Conservation (phyloP, 768 basidiomycete species). For the Hericium alpestre region DNA sequence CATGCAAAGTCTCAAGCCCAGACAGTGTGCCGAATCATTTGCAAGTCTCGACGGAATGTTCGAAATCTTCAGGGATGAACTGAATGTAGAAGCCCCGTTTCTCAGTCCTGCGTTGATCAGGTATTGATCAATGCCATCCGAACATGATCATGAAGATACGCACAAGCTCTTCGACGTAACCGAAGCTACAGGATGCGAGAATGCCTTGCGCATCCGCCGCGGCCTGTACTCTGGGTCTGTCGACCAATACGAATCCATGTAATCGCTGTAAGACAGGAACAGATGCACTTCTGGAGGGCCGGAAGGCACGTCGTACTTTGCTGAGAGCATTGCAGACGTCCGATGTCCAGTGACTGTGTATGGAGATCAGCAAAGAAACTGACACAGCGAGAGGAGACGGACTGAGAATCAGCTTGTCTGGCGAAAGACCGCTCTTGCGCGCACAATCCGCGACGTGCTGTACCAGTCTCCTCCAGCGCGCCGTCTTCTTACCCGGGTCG, state of each 20-base stretch:
- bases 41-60: background rate
- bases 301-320: background rate
- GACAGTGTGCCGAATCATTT: too few species aligned
- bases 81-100: slow-evolving; percentile 5
- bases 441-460: background rate
- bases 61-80: slow-evolving; percentile 6
- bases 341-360: slow-evolving; percentile 5
- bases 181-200: background rate
- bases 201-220: background rate
- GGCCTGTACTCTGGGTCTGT: background rate
- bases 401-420: slow-evolving; percentile 6
- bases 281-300: slow-evolving; percentile 5
- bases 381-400: background rate
- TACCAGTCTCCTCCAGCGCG: slow-evolving; percentile 1
- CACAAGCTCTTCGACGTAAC: background rate
- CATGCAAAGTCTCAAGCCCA: too few species aligned
- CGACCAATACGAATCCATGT: slow-evolving; percentile 3
- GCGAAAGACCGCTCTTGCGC: background rate
- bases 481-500: slow-evolving; percentile 2
- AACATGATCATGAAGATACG: background rate
- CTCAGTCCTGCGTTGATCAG: background rate
- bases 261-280: slow-evolving; percentile 7
- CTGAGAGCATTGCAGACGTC: slow-evolving; percentile 1
- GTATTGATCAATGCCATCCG: background rate
- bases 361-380: background rate